Base-by-base conservation (phyloP, 495 filamentous ascomycete genomes). In the Aspergillus wentii region DNA sequence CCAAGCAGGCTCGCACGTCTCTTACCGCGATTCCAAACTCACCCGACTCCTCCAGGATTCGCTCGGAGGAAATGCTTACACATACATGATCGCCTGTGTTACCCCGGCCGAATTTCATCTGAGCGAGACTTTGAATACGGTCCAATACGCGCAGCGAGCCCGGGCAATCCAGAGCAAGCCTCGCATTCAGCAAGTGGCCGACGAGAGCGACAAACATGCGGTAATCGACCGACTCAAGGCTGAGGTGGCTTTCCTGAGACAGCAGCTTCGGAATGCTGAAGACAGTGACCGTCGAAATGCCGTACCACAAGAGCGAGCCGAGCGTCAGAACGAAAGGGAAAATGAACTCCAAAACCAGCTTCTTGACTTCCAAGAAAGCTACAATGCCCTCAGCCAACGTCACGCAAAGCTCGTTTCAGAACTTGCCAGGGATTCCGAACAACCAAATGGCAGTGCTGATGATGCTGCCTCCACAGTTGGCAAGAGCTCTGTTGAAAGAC, bases 1-100 rank as follows among this genome's bases (percentile, higher is more conserved):
- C 33, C 79, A 89, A 46, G 64, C 85, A 21, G 88, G 91, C 16
- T 81, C 88, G 14, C 94, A 99, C 59, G 88, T 99, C 27, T 97
- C 94, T 5, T 99, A 99, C 61, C 88, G 92, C 26, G 92, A 99
- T 62, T 99, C 92, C 10, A 89, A 85, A 58, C 82, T 99, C 38
- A 99, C 92, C 11, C 85, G 92, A 35, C 74, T 99, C 9, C 79
- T 99, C 11, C 94, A 97, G 68, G 92, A 99, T 59, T 99, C 92
- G 2, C 71, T 99, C n/a, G 92, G 92, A 31, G 94, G 94, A 4
- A 97, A 94, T 54, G 94, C 92, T 0, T 94, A 95, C 51, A 99
- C 92, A 1, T 99, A 97, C 62, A 96, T 99, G 92, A 90, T 99
- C 68, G 92, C 92, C 19, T 99, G 92, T 64, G 90, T 99, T 17